Percentiles rank a stretch among this genome's conserved stretches.
Conservation (phyloP, 2,329 filamentous ascomycete species). For the Tolypocladium inflatum region DNA sequence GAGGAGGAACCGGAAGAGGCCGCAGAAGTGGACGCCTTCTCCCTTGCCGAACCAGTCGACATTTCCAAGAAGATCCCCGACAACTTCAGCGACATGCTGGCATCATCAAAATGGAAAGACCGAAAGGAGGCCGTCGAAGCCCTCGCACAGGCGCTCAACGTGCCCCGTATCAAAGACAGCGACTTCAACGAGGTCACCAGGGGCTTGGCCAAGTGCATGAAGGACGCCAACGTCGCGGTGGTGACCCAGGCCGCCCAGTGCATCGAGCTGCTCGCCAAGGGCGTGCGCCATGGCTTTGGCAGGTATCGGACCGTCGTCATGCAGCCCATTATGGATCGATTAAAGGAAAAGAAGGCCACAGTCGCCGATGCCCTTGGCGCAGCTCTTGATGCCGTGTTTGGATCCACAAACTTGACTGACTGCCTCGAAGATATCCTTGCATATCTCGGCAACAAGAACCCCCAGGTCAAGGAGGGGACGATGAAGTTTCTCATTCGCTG, state of each 20-base stretch:
- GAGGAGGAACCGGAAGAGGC: constrained; percentile 41
- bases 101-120: constrained; percentile 96
- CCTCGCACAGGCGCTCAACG: constrained; percentile 65
- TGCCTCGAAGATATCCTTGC: constrained; percentile 85
- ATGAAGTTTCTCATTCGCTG: constrained; percentile 89
- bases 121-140: constrained; percentile 88
- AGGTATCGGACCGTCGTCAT: constrained; percentile 77
- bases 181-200: constrained; percentile 79
- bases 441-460: constrained; percentile 88
- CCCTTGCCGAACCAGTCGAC: constrained; percentile 80
- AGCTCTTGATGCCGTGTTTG: constrained; percentile 65
- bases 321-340: constrained; percentile 82
- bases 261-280: constrained; percentile 80
- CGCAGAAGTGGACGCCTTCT: constrained; percentile 67
- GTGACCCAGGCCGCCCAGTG: constrained; percentile 90
- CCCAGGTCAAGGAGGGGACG: constrained; percentile 92
- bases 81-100: constrained; percentile 73
- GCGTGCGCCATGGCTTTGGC: constrained; percentile 65
- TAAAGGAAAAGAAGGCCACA: constrained; percentile 93
- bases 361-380: constrained; percentile 82
- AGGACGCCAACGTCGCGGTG: constrained; percentile 93
- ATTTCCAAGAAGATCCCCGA: constrained; percentile 72
- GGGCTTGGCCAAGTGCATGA: constrained; percentile 91
- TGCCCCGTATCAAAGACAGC: constrained; percentile 84
- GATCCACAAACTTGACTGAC: constrained; percentile 64